Evolutionary conservation across 192 early-diverging fungal genomes (phyloP).

Genomic region (Martensiomyces pterosporus): DNA sequence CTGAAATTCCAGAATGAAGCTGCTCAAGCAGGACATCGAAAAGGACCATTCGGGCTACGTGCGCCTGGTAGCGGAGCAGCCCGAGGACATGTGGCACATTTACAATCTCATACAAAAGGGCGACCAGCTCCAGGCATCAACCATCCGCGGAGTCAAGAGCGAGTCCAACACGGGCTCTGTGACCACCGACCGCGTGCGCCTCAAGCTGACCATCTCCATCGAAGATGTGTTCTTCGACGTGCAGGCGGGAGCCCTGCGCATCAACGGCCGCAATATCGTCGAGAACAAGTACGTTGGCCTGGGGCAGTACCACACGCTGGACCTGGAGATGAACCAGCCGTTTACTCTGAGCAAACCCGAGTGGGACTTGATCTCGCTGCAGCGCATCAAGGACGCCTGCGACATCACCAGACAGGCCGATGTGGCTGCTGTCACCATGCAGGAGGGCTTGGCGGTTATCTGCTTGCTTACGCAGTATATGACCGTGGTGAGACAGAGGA

Average conservation of each 20-base stretch:
- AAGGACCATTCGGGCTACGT: constrained; percentile 79
- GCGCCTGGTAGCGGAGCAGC: constrained; percentile 79
- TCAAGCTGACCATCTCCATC: constrained; percentile 79
- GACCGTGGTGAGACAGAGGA: constrained; percentile 91
- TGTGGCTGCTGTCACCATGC: constrained; percentile 86
- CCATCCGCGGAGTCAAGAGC: constrained; percentile 85
- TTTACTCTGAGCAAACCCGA: constrained; percentile 85
- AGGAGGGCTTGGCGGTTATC: constrained; percentile 85
- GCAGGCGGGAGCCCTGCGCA: constrained; percentile 76
- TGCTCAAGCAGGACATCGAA: constrained; percentile 65
- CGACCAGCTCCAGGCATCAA: constrained; percentile 83
- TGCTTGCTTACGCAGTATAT: constrained; percentile 92
- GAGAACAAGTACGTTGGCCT: constrained; percentile 92
- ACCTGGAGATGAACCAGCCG: constrained; percentile 83
- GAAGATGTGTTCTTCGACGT: constrained; percentile 89
- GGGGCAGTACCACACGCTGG: constrained; percentile 91
- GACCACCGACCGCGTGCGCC: constrained; percentile 71
- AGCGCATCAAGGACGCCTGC: constrained; percentile 83
- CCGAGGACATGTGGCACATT: constrained; percentile 98
- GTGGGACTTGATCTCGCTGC: constrained; percentile 93
- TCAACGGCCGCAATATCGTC: constrained; percentile 78
- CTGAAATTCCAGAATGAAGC: constrained; percentile 77
- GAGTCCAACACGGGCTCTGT: constrained; percentile 86
- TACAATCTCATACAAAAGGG: constrained; percentile 83
- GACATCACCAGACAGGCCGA: constrained; percentile 88